Evolutionary conservation across 2,329 filamentous ascomycete species (phyloP), one percentile per base, ranked within the genome.

Genomic region (Simplicillium aogashimaense): DNA sequence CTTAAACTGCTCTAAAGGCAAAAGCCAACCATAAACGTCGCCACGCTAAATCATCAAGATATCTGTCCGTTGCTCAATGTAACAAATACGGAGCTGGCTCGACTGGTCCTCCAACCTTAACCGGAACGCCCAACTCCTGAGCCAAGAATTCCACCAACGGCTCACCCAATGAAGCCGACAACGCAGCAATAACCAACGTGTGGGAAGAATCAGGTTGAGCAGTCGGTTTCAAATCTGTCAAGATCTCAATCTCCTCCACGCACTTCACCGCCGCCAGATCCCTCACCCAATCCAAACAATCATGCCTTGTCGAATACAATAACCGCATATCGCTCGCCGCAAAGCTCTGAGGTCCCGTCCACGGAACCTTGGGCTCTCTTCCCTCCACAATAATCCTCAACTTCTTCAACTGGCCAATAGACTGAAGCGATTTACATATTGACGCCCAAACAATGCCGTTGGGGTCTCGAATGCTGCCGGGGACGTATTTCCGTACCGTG

Each of bases 121-220:
- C 44, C 11, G 39, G 42, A n/a, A 46, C 28, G 7, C 35, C 38
- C 35, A 43, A 29, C 25, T 43, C 40, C 16, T 20, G 36, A 3
- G 15, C 16, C 36, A 38, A 16, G 54, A 70, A 80, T 43, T 74
- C 69, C 31, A 64, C 60, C 54, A 81, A 69, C 3, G 70, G 70
- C 7, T 57, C 66, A 45, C 78, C 71, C 14, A 81, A 70, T 40
- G 75, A 79, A 29, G 67, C 67, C 25, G 75, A 79, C 46, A 81
- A 75, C 17, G 74, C 69, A 2, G 76, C 70, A 52, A 73, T 78
- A 44, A 76, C 66, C 3, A 72, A 64, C 67, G 77, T 72, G 35
- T 66, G 67, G 42, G 69, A 67, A 14, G 69, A 74, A 40, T 65
- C 64, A 2, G 72, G 70, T 18, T 64, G 57, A 3, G 72, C 67